These are phyloP conservation scores for Fraxinus platypoda DNA, from an alignment of 305 asterid species.

Conservation along the genomic window DNA sequence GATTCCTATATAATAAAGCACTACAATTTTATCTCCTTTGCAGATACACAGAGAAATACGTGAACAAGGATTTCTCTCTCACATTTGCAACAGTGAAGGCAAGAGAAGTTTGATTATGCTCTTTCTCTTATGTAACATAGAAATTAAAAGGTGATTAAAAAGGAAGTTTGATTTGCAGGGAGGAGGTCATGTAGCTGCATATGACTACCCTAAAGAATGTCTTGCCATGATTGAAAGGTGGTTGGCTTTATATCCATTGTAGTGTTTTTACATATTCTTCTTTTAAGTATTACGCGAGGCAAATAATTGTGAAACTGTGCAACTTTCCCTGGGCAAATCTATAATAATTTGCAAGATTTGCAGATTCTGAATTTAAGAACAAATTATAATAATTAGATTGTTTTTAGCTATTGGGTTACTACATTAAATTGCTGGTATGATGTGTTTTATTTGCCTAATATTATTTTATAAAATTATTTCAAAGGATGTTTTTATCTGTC, in stretches of 20 bases:
- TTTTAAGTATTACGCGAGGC: neutral
- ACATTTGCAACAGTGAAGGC: slow-evolving; percentile 45
- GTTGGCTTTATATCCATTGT: slow-evolving; percentile 21
- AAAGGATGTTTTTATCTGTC: too few species aligned
- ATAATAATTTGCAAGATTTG: neutral
- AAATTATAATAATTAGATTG: too few species aligned
- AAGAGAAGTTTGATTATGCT: slow-evolving; percentile 18
- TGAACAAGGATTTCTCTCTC: slow-evolving; percentile 18
- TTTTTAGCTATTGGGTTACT: neutral
- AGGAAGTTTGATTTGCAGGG: slow-evolving; percentile 30
- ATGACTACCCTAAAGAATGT: slow-evolving; percentile 38
- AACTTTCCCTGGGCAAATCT: neutral
- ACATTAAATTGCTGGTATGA: neutral
- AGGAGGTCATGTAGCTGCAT: slow-evolving; percentile 42
- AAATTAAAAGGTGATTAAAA: neutral
- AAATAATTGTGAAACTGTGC: neutral
- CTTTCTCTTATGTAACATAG: neutral
- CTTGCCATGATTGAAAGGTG: slow-evolving; percentile 39
- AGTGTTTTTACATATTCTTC: neutral
- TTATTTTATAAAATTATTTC: neutral
- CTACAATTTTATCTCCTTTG: neutral
- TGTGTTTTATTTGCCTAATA: too few species aligned
- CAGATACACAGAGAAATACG: slow-evolving; percentile 38
- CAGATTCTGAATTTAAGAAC: neutral
- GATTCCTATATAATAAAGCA: neutral